These are phyloP conservation scores for Draba incana DNA, from an alignment of 345 rosid genomes.

Conservation along the genomic window DNA sequence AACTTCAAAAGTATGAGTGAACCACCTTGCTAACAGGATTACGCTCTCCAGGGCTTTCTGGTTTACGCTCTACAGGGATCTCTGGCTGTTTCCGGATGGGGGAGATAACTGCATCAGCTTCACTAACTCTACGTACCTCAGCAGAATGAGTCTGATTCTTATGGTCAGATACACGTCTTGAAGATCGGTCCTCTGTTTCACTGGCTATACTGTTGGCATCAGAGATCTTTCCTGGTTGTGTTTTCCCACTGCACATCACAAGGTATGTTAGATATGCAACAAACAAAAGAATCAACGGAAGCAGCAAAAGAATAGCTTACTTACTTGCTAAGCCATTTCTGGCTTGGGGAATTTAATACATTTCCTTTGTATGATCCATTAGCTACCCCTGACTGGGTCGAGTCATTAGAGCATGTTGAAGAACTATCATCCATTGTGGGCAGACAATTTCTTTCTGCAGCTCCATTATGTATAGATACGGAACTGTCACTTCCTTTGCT, in stretches of 20 bases:
- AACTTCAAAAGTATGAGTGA: slow-evolving; percentile 32
- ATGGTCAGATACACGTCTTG: slow-evolving; percentile 48
- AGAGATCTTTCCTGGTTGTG: slow-evolving; percentile 48
- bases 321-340: slow-evolving; percentile 55
- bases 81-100: slow-evolving; percentile 44
- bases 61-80: slow-evolving; percentile 47
- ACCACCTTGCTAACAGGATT: slow-evolving; percentile 52
- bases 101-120: slow-evolving; percentile 49
- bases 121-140: slow-evolving; percentile 52
- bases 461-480: slow-evolving; percentile 50
- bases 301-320: background rate
- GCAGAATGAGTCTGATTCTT: slow-evolving; percentile 50
- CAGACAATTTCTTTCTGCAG: slow-evolving; percentile 55
- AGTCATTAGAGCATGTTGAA: slow-evolving; percentile 85
- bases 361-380: slow-evolving; percentile 64
- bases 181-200: slow-evolving; percentile 52
- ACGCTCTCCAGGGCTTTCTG: slow-evolving; percentile 47
- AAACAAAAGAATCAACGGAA: slow-evolving; percentile 2
- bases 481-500: slow-evolving; percentile 45
- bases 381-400: slow-evolving; percentile 63
- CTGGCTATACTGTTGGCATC: slow-evolving; percentile 49
- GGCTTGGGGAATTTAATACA: slow-evolving; percentile 49
- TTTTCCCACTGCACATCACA: slow-evolving; percentile 54
- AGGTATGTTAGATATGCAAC: slow-evolving; percentile 18
- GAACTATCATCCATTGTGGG: slow-evolving; percentile 80